Base-by-base conservation (phyloP, 768 basidiomycete genomes). In the Holtermannia corniformis region DNA sequence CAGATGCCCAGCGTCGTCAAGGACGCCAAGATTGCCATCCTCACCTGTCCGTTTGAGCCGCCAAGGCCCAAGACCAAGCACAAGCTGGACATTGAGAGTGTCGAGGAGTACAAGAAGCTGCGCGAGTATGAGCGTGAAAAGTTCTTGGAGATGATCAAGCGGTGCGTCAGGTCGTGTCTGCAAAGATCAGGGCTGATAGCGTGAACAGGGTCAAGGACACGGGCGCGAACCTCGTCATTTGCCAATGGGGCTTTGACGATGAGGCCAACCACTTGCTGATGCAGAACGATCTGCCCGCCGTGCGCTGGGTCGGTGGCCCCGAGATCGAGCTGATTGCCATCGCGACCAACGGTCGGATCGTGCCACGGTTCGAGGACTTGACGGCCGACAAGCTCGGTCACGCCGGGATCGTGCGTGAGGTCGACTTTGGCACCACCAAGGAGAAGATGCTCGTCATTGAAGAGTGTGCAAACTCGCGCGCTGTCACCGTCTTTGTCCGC, bases 391-490 rank as follows among this genome's bases (percentile, higher is more conserved):
- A 99, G 74, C 81, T 99, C 13, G 95, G 95, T 13, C 81, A 81
- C 55, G 95, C 95, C 0, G 95, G 95, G 12, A 75, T 93, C 50
- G 93, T 99, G 5, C 82, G 92, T 27, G 93, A 99, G 74, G 72
- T 99, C 51, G 81, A 87, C 5, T 99, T 99, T 73, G 95, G 95
- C 46, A 99, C 95, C 7, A 99, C 95, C 14, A 81, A 90, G 56
- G 95, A 99, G 74, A 96, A 96, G 78, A 99, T 99, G 95, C 82
- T 99, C 51, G 86, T 97, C 58, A 93, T 99, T 61, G 95, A 97
- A 73, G 92, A 97, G 66, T 97, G 93, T 64, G 93, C 95, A 16
- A 99, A 99, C 75, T 81, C 85, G 10, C 81, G 91, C 50, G 92
- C 93, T 28, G 93, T 97, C 42, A 97, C 95, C 5, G 84, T 97